Base-by-base conservation (phyloP, 495 filamentous ascomycete genomes). In the Hyaloscypha bicolor region DNA sequence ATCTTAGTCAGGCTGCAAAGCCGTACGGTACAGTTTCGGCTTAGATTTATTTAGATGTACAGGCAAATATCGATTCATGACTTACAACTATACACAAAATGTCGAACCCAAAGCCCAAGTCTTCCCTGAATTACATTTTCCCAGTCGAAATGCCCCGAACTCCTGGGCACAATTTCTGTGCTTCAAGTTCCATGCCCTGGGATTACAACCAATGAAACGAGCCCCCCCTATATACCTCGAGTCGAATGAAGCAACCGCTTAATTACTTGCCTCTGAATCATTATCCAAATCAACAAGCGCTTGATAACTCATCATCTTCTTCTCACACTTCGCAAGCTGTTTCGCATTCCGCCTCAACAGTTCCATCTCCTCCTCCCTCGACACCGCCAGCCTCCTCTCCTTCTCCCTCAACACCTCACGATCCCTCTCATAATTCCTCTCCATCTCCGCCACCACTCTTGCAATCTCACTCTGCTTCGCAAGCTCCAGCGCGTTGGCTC, bases 1-100 rank as follows among this genome's bases (percentile, higher is more conserved):
- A 73, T 55, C 64, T 77, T 14, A 68, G 60, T 29, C 64, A 65
- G 32, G 56, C 51, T 62, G 61, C 60, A 8, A 64, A 62, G 55
- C 69, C 69, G 1, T 68, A 68, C 65, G 62, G 62, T 4, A 64
- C 62, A 14, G 31, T 32, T 60, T 12, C 57, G 3, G 22, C 57
- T 56, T 48, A 19, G 16, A 4, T 48, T 4, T 14, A 14, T 0
- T 16, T 48, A 48, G 42, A 48, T 48, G 35, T 37, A 12, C 35
- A 37, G 35, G 12, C 25, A 25, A 2, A 25, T 25, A 37, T 37
- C 35, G 12, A 37, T 6, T 37, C 35, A 3, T 48, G 42, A 48
- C 9, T 37, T 37, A 37, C 35, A 37, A 37, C 25, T 37, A 37
- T 12, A 6, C 12, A 37, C 12, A 12, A 37, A 37, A 37, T 6